Base-by-base conservation (phyloP, 176 grass and related monocot genomes). In the Phragmites australis region DNA sequence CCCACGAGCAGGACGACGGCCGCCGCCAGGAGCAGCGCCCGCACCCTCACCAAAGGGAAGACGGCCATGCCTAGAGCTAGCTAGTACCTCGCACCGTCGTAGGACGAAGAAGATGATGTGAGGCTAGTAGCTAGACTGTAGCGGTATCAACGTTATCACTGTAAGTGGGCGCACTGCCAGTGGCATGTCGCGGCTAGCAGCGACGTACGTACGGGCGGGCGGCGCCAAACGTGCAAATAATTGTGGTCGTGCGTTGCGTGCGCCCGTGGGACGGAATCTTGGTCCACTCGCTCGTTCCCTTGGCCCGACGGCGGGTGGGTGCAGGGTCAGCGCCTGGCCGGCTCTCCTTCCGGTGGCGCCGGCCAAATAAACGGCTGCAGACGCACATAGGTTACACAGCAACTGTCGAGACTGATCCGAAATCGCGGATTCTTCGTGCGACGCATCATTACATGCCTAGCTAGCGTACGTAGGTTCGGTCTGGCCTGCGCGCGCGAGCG, bases 311-410 rank as follows among this genome's bases (percentile, higher is more conserved):
- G 11, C 2, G 26, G 41, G 63, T 21, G 42, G 64, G 64, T 84
- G 51, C 72, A 3, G 50, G 50, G 72, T 27, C 73, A 15, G n/a
- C 30, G 73, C 60, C 82, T 5, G 66, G 11, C 70, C 29, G 29
- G 15, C 13, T 62, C 59, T 62, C 59, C 59, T 52, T 66, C 27
- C 3, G 4, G 21, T 2, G 10, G 10, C 23, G 54, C 59, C 59
- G 18, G 59, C 1, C 57, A 4, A 60, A n/a, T n/a, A n/a, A n/a
- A n/a, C n/a, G n/a, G n/a, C n/a, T n/a, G n/a, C n/a, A n/a, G n/a
- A n/a, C n/a, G n/a, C n/a, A n/a, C n/a, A n/a, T n/a, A n/a, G n/a
- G n/a, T n/a, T n/a, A n/a, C n/a, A n/a, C n/a, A n/a, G n/a, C n/a
- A n/a, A n/a, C 57, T 60, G 57, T 30, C 12, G 56, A 29, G 23